Percentiles rank a stretch among this genome's conserved stretches.
phyloP scores from a whole-genome alignment of 805 yeast species.

The Maudiozyma bulderi region DNA sequence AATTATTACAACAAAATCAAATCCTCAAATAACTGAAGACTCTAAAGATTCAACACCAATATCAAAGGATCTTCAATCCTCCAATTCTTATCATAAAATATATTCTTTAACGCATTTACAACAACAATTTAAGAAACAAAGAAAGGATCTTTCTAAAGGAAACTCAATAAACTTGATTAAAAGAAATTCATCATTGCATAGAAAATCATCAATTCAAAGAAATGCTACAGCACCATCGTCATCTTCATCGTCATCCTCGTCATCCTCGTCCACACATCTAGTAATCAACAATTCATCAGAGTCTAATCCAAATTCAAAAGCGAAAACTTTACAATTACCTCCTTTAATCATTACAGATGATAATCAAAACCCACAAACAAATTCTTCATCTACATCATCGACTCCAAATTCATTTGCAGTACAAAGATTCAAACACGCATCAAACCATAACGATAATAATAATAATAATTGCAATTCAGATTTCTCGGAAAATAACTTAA shows the following conservation, averaged over 20 bases:
- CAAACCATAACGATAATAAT: neutral
- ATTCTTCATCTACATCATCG: neutral
- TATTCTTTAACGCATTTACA: slow-evolving; percentile 19
- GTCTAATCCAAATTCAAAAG: neutral
- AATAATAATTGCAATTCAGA: neutral
- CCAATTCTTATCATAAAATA: slow-evolving; percentile 16
- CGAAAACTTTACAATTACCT: slow-evolving; percentile 1
- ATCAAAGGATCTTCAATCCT: slow-evolving; percentile 6
- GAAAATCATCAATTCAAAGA: neutral
- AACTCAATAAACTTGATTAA: neutral
- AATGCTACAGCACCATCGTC: neutral
- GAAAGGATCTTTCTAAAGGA: slow-evolving; percentile 1
- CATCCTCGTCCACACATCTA: neutral
- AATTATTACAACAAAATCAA: neutral
- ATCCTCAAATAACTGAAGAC: neutral
- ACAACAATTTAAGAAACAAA: slow-evolving; percentile 13
- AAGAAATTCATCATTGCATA: neutral
- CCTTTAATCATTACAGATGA: slow-evolving; percentile 3
- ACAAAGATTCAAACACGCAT: neutral
- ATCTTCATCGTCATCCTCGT: slow-evolving; percentile 2
- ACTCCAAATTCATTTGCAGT: neutral
- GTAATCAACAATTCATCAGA: neutral
- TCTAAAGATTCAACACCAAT: neutral
- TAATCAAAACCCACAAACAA: neutral
- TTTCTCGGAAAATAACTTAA: neutral